Conservation (phyloP, 1,284 basidiomycete genomes). For the Leccinum solheimii region DNA sequence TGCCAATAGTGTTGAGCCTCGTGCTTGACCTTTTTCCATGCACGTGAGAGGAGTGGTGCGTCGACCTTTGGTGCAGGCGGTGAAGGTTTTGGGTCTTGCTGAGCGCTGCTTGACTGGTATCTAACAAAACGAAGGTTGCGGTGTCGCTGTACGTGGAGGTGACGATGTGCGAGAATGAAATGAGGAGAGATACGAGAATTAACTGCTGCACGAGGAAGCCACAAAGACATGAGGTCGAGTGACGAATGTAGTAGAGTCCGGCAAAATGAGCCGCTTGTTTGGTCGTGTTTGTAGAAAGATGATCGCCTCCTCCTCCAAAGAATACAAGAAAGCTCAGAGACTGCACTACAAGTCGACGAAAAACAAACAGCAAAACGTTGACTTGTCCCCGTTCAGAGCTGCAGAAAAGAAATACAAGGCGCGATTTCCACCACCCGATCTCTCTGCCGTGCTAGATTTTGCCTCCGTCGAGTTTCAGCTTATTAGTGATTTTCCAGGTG, state of each 20-base stretch:
- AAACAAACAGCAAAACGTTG: conserved; percentile 45
- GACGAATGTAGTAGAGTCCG: conserved; percentile 7
- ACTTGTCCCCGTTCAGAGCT: conserved; percentile 66
- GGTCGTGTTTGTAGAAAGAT: conserved; percentile 30
- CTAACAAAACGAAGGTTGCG: conserved; percentile 6
- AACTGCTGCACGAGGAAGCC: conserved; percentile 50
- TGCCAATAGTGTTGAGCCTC: conserved; percentile 98
- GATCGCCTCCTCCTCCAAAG: background rate
- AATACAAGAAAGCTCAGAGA: conserved; percentile 52
- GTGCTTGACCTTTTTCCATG: conserved; percentile 94
- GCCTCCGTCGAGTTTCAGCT: background rate
- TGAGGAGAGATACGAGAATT: conserved; percentile 13
- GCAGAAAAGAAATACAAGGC: conserved; percentile 79
- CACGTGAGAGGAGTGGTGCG: conserved; percentile 56
- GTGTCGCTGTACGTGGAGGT: background rate
- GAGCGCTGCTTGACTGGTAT: conserved; percentile 22
- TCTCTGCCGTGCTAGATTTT: conserved; percentile 62
- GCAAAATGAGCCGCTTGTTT: conserved; percentile 23
- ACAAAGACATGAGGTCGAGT: conserved; percentile 53
- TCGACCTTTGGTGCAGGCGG: conserved; percentile 56
- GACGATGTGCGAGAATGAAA: conserved; percentile 16
- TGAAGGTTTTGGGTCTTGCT: conserved; percentile 45
- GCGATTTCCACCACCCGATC: conserved; percentile 71
- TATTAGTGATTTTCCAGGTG: conserved; percentile 41
- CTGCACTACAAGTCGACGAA: conserved; percentile 61